These are phyloP conservation scores for Solanum tacnaense DNA, from an alignment of 257 asterid genomes.

Conservation along the genomic window DNA sequence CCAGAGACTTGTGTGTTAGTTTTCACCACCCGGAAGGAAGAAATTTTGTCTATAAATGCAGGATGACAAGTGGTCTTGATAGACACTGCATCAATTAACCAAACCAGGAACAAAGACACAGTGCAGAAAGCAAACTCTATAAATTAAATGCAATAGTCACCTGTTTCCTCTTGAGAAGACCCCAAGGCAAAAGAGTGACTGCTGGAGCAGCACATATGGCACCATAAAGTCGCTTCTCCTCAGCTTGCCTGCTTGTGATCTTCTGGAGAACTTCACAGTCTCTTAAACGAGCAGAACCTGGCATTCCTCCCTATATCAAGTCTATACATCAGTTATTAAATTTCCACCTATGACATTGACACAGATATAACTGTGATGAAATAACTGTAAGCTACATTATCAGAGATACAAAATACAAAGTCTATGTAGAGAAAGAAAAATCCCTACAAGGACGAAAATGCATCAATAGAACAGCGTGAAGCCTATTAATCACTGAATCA, in stretches of 20 bases:
- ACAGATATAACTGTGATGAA: not conserved
- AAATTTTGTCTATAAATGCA: slow-evolving; percentile 73
- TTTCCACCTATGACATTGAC: not conserved
- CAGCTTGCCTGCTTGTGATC: slow-evolving; percentile 77
- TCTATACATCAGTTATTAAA: not conserved
- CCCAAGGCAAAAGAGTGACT: slow-evolving; percentile 91
- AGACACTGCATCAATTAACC: slow-evolving; percentile 18
- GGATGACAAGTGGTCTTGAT: slow-evolving; percentile 88
- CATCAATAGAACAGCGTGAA: not conserved
- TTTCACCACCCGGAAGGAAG: slow-evolving; percentile 76
- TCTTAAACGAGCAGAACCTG: slow-evolving; percentile 87
- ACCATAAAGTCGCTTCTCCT: slow-evolving; percentile 57
- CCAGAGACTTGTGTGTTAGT: slow-evolving; percentile 69
- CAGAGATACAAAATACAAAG: not conserved
- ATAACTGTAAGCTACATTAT: not conserved
- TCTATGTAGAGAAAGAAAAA: not conserved
- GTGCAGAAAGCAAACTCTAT: not conserved
- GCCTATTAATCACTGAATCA: not conserved
- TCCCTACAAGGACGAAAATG: not conserved
- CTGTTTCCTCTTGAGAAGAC: slow-evolving; percentile 69
- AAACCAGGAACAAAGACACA: not conserved
- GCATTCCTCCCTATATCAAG: slow-evolving; percentile 88
- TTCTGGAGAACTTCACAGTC: slow-evolving; percentile 54
- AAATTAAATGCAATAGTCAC: slow-evolving; percentile 13
- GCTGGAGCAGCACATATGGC: slow-evolving; percentile 99